These are phyloP conservation scores for Penicillium sp. DNA, from an alignment of 2,329 filamentous ascomycete species.

Conservation along the genomic window DNA sequence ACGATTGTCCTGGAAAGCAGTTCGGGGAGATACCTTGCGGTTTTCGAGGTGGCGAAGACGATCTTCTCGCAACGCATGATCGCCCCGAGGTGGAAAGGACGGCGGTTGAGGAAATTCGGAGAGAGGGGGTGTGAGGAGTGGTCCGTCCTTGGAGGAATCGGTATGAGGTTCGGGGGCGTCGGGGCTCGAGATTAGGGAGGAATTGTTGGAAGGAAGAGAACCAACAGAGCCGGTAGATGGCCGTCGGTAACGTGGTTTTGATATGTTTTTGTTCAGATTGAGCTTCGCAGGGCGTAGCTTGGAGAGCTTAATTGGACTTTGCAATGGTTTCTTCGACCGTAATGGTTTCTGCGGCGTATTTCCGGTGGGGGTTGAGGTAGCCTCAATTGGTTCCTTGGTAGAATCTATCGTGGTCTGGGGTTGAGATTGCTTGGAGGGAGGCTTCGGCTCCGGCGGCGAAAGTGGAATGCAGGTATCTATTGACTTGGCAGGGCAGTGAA, in stretches of 20 bases:
- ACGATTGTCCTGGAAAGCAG: constrained; percentile 33
- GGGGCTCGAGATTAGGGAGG: constrained; percentile 36
- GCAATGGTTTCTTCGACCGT: constrained; percentile 30
- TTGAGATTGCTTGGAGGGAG: neutral
- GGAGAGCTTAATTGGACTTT: constrained; percentile 40
- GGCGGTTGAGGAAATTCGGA: constrained; percentile 21
- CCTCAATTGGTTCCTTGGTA: neutral
- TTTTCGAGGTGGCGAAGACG: constrained; percentile 34
- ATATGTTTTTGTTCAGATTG: constrained; percentile 23
- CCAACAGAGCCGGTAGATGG: constrained; percentile 36
- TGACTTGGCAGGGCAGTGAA: neutral
- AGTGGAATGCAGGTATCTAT: neutral
- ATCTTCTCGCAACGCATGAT: constrained; percentile 37
- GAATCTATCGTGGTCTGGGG: neutral
- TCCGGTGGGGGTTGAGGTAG: neutral
- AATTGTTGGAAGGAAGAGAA: constrained; percentile 36
- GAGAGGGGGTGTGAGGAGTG: constrained; percentile 27
- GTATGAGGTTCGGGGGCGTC: constrained; percentile 31
- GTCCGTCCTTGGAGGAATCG: constrained; percentile 33
- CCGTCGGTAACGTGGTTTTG: constrained; percentile 27
- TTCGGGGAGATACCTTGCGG: constrained; percentile 26
- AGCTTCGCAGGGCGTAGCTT: constrained; percentile 28
- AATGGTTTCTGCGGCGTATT: constrained; percentile 11
- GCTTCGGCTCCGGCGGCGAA: neutral
- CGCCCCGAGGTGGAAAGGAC: constrained; percentile 24